phyloP scores from a whole-genome alignment of 345 rosid species.

The Euphorbia lathyris region DNA sequence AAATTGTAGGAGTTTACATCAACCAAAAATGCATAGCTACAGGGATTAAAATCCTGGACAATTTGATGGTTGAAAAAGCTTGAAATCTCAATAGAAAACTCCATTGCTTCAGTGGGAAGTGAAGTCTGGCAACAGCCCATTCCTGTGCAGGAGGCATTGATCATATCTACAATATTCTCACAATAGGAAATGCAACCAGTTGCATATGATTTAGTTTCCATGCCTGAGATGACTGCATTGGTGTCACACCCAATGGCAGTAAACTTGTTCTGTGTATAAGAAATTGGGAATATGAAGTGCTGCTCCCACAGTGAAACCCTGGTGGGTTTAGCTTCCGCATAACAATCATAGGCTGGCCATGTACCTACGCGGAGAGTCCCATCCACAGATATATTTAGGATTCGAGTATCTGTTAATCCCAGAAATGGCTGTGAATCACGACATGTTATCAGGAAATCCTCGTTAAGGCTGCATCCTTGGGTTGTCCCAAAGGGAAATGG shows the following conservation, averaged over 20 bases:
- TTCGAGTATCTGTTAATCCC: not conserved
- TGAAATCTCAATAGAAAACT: rapidly evolving
- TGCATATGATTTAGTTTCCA: not conserved
- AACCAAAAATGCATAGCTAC: conserved; percentile 29
- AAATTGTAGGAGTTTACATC: conserved; percentile 20
- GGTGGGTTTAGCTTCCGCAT: not conserved
- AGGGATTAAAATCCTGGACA: conserved; percentile 17
- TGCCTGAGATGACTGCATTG: not conserved
- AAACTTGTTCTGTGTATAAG: conserved; percentile 18
- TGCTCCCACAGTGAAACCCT: too few relatives aligned
- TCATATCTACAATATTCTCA: not conserved
- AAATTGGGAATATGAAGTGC: not conserved
- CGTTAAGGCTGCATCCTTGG: not conserved
- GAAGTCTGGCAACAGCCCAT: conserved; percentile 12
- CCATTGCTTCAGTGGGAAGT: conserved; percentile 8
- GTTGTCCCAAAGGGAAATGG: conserved; percentile 1
- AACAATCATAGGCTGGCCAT: not conserved
- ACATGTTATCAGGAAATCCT: not conserved
- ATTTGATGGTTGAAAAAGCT: not conserved
- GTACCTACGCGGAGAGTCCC: not conserved
- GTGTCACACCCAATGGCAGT: conserved; percentile 33
- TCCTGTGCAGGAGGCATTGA: conserved; percentile 10
- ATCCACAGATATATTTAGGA: not conserved
- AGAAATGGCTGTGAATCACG: not conserved
- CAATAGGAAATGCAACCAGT: conserved; percentile 23